A percentile compares a stretch with the other conserved stretches of the same genome.
phyloP scores from a whole-genome alignment of 2,329 filamentous ascomycete genomes.

The Neopestalotiopsis sp. region DNA sequence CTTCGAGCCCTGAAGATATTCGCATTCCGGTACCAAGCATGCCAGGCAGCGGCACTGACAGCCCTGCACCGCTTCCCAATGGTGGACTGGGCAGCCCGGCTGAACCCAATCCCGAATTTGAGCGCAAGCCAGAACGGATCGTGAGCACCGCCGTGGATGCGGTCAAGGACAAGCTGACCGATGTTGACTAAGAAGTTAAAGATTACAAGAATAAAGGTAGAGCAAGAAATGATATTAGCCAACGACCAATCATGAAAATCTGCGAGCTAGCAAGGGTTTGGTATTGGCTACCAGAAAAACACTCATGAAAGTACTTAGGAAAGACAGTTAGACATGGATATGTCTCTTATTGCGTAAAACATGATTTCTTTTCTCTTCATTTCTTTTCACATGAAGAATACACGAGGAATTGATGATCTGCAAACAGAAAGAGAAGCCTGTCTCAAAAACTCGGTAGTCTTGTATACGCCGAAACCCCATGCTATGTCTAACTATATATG shows the following conservation, averaged over 20 bases:
- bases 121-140: conserved; percentile 35
- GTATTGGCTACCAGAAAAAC: neutral
- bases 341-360: no score
- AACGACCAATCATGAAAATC: neutral
- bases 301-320: neutral
- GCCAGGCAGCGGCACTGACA: conserved; percentile 42
- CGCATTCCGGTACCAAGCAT: conserved; percentile 71
- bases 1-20: conserved; percentile 81
- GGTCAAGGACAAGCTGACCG: conserved; percentile 38
- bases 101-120: conserved; percentile 41
- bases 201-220: neutral
- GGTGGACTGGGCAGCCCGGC: conserved; percentile 53
- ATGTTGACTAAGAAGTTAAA: conserved; percentile 33
- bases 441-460: neutral
- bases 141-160: conserved; percentile 37
- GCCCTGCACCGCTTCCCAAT: conserved; percentile 49
- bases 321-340: no score
- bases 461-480: neutral
- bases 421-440: neutral
- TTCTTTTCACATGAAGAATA: no score
- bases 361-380: no score
- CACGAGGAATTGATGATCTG: neutral
- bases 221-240: neutral
- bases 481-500: neutral
- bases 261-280: neutral